Evolutionary conservation across 768 basidiomycete species (phyloP), one percentile per base, ranked within the genome.

Genomic region (Lactarius quietus): DNA sequence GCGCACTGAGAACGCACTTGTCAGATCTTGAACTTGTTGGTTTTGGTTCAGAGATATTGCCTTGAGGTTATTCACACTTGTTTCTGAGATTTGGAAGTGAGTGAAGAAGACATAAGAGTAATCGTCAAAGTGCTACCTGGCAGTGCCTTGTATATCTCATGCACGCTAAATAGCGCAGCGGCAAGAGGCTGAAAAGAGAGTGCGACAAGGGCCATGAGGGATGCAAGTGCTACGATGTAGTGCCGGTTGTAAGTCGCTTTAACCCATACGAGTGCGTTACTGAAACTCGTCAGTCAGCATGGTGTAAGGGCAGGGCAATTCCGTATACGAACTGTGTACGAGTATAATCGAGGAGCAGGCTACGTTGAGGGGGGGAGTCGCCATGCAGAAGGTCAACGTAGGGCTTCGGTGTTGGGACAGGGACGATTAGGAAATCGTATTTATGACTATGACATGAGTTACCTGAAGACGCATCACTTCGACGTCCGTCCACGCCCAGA

Each of bases 391-490:
- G 80, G 66, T 84, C 83, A 28, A 86, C 79, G 69, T 85, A 86
- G 9, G 84, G 84, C 82, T 84, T 48, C 5, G 35, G 17, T 52
- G 53, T 43, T 12, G 5, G 60, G 57, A 20, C 51, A 41, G 28
- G 38, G 39, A 41, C 18, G 63, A 54, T 48, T 20, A 51, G 36
- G 12, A 59, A 41, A 28, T 14, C 3, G 38, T 48, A n/a, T 35
- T n/a, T 35, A 41, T 59, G 36, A 45, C 31, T 28, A 56, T 23
- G 28, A 56, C 8, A 26, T 5, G 20, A 54, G 72, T 33, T 57
- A 80, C 82, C 77, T 84, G 84, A 74, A 85, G 79, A 71, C 80
- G 82, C 69, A 84, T 83, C 57, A 86, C 81, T 65, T 84, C 84
- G 31, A 82, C 76, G 68, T 84, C 84, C 6, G 83, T 84, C 83